Base-by-base conservation (phyloP, 2,329 filamentous ascomycete species). In the Sporothrix euskadiensis region DNA sequence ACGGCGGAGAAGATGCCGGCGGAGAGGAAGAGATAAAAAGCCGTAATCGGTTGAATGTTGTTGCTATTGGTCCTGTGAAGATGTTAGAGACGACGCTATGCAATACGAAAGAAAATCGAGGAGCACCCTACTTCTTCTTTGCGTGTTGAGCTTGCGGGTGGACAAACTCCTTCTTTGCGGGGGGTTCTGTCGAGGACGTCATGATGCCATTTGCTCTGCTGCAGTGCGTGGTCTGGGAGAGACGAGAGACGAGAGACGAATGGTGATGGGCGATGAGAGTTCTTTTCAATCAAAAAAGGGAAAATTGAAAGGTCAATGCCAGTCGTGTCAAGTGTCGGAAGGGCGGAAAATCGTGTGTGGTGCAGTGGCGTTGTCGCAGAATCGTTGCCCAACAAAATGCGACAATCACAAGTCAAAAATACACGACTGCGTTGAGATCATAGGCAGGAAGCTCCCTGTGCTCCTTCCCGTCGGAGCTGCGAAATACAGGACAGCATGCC, bases 11-110 rank as follows among this genome's bases (percentile, higher is more conserved):
- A 78, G 22, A 92, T 77, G 79, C 94, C 94, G 76, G 92, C 90
- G 41, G 85, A 84, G 63, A 97, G 84, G 81, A 97, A 96, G 76
- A 93, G 82, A 79, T 92, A 96, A 81, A 98, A 97, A 14, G 92
- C 92, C 65, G 89, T 86, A 77, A 93, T 92, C 72, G 93, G 88
- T 77, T 91, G 86, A 75, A 96, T 85, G 75, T 87, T 87, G 80
- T 90, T 92, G 70, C 86, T 85, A 73, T 85, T 83, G 72, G 47
- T 76, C 87, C 72, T 68, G 56, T 59, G 65, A 12, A 9, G 19
- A 8, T 19, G 69, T 57, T 56, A 59, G 54, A 5, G 3, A 22
- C 30, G 12, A 6, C 1, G 10, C 22, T 4, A 52, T 41, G 16
- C 12, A 30, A 59, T 26, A 70, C 72, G 9, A 12, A 12, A 41